Percentiles rank a stretch among this genome's conserved stretches.
Conservation (phyloP, 306 rosid genomes). For the Fagus crenata region DNA sequence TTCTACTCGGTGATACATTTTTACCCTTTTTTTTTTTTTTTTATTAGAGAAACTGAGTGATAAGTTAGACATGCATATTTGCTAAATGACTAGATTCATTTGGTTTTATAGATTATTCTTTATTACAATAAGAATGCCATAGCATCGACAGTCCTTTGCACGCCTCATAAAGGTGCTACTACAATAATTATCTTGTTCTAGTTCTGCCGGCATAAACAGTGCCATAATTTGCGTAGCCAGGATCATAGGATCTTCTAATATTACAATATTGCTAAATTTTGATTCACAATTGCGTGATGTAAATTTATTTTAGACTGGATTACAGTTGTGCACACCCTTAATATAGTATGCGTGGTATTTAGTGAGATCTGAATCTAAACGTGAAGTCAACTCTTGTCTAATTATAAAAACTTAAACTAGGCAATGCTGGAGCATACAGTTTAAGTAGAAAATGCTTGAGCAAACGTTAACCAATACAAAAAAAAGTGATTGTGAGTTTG, state of each 20-base stretch:
- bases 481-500: no score
- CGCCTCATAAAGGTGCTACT: no score
- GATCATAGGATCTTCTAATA: neutral
- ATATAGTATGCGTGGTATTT: neutral
- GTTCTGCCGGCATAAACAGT: neutral
- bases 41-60: no score
- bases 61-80: no score
- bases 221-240: neutral
- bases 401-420: neutral
- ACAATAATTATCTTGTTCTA: neutral
- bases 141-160: no score
- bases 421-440: neutral
- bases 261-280: neutral
- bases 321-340: neutral
- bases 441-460: no score
- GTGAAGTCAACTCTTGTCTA: slow-evolving; percentile 3
- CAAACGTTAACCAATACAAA: no score
- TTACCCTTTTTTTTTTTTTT: no score
- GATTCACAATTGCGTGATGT: neutral
- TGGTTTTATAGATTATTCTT: no score
- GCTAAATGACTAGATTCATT: no score
- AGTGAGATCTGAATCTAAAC: neutral
- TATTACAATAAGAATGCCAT: no score
- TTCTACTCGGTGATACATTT: no score
- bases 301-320: neutral